Percentiles rank a stretch among this genome's conserved stretches.
Evolutionary conservation across 305 asterid species (phyloP).

Genomic region (Salvia sclarea): DNA sequence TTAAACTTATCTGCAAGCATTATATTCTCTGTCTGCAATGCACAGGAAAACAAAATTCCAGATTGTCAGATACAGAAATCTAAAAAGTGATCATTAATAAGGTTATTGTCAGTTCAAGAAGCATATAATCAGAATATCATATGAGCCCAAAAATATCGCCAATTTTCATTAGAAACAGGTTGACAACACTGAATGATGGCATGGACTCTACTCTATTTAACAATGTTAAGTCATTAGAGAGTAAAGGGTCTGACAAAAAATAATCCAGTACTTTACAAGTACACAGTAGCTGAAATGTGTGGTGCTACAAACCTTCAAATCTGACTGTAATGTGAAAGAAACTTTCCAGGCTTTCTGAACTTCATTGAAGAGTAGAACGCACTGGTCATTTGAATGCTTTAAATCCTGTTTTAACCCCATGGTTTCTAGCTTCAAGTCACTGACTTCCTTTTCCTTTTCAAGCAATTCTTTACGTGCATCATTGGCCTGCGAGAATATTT

Average conservation of each 20-base stretch:
- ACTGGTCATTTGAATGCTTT: slow-evolving; percentile 84
- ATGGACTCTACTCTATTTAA: slow-evolving; percentile 16
- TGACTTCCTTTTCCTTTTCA: slow-evolving; percentile 83
- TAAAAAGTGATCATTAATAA: slow-evolving; percentile 19
- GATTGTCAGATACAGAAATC: slow-evolving; percentile 31
- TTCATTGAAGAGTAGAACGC: slow-evolving; percentile 90
- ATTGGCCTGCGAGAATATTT: slow-evolving; percentile 68
- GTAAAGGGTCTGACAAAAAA: slow-evolving; percentile 24
- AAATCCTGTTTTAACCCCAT: slow-evolving; percentile 66
- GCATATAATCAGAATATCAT: slow-evolving; percentile 10
- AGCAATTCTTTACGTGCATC: slow-evolving; percentile 90
- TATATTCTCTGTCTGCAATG: slow-evolving; percentile 76
- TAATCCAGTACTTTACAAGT: slow-evolving; percentile 14
- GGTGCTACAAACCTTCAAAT: slow-evolving; percentile 73
- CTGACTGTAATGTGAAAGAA: slow-evolving; percentile 88
- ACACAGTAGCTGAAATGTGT: slow-evolving; percentile 22
- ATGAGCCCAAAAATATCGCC: slow-evolving; percentile 11
- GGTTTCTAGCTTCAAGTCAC: slow-evolving; percentile 70
- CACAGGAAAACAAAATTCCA: slow-evolving; percentile 29
- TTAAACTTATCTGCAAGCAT: slow-evolving; percentile 71
- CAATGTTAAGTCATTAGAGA: slow-evolving; percentile 12
- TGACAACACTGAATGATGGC: slow-evolving; percentile 13
- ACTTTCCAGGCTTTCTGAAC: slow-evolving; percentile 99
- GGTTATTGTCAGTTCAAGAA: slow-evolving; percentile 21
- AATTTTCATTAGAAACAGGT: slow-evolving; percentile 7